phyloP scores from a whole-genome alignment of 2,329 filamentous ascomycete species.

The Penicillium brasilianum region DNA sequence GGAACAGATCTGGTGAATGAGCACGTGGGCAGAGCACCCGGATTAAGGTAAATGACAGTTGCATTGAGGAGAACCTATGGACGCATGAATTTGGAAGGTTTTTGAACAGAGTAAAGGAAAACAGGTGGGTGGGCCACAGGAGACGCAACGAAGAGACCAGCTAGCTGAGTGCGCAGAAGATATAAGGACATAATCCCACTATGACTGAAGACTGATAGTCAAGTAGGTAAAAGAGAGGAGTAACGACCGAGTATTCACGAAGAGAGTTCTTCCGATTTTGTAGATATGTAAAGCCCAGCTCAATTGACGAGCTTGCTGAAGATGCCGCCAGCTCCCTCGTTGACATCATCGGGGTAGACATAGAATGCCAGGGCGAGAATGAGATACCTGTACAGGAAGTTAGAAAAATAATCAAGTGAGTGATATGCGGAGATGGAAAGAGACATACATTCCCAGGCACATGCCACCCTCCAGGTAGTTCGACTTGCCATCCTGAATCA shows the following conservation, averaged over 20 bases:
- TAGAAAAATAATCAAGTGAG: slow-evolving; percentile 9
- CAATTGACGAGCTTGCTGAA: slow-evolving; percentile 22
- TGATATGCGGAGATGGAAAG: slow-evolving; percentile 4
- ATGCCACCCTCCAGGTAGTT: slow-evolving; percentile 85
- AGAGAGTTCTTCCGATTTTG: background rate
- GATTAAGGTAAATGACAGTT: background rate
- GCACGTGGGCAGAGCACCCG: background rate
- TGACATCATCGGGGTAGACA: slow-evolving; percentile 52
- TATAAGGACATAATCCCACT: background rate
- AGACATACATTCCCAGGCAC: slow-evolving; percentile 61
- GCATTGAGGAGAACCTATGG: slow-evolving; percentile 1
- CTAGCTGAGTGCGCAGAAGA: slow-evolving; percentile 9
- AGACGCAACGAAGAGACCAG: slow-evolving; percentile 11
- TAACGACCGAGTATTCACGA: background rate
- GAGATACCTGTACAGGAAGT: slow-evolving; percentile 36
- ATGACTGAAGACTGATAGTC: background rate
- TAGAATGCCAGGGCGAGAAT: slow-evolving; percentile 56
- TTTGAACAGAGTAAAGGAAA: slow-evolving; percentile 9
- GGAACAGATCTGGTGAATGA: background rate
- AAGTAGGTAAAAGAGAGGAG: background rate
- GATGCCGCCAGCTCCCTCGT: slow-evolving; percentile 28
- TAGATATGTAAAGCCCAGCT: slow-evolving; percentile 3
- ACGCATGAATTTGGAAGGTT: slow-evolving; percentile 5
- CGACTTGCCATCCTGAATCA: slow-evolving; percentile 79
- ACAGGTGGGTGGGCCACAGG: background rate